Percentiles rank a stretch among this genome's conserved stretches.
Evolutionary conservation across 106 monocot species (phyloP).

Genomic region (Alisma plantagoaquatica): DNA sequence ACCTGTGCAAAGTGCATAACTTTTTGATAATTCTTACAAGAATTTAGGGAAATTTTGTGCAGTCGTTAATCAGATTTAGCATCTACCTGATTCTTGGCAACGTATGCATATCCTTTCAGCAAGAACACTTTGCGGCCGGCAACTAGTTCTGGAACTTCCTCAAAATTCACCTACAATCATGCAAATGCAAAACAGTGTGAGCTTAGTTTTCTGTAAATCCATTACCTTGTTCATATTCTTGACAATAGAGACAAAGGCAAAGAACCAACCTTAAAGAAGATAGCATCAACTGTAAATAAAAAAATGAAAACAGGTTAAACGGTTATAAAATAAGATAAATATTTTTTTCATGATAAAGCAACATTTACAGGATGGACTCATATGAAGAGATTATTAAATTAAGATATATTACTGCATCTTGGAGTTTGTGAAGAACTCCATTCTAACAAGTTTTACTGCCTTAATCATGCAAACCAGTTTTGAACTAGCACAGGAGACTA

Average conservation of each 20-base stretch:
- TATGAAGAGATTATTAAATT: too few relatives aligned
- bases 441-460: too few relatives aligned
- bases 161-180: constrained; percentile 62
- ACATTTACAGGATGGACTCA: too few relatives aligned
- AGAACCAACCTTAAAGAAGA: constrained; percentile 77
- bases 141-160: constrained; percentile 95
- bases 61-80: background rate
- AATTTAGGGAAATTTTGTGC: background rate
- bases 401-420: too few relatives aligned
- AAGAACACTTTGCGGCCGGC: constrained; percentile 65
- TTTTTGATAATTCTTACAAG: too few relatives aligned
- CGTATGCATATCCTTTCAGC: constrained; percentile 89
- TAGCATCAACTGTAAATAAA: constrained; percentile 56
- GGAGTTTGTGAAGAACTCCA: too few relatives aligned
- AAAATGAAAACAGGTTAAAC: constrained; percentile 1
- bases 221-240: background rate
- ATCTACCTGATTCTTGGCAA: constrained; percentile 86
- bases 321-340: background rate
- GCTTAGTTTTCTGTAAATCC: too few relatives aligned
- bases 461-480: too few relatives aligned
- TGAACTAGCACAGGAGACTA: too few relatives aligned
- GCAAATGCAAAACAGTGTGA: background rate
- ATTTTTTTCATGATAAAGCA: background rate
- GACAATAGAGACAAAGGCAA: background rate
- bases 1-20: constrained; percentile 30